These are phyloP conservation scores for Plantago coronopus DNA, from an alignment of 305 asterid genomes.

Conservation along the genomic window DNA sequence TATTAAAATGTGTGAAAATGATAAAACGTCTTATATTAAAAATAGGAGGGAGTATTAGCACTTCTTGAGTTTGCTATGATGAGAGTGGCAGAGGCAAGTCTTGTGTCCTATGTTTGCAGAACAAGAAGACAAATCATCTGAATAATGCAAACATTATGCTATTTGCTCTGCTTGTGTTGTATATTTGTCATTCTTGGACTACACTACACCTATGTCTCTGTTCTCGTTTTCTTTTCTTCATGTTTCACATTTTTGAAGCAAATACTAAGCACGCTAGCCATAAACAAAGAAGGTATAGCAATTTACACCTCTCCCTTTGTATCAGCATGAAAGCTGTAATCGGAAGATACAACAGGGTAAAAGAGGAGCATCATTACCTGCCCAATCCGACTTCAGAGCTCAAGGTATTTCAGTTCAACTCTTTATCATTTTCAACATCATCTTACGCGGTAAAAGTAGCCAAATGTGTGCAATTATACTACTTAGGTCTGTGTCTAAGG, in stretches of 20 bases:
- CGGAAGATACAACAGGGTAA: neutral
- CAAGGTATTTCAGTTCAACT: slow-evolving; percentile 5
- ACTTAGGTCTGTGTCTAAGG: too few species aligned
- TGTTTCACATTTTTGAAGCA: neutral
- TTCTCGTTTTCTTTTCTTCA: neutral
- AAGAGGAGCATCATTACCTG: slow-evolving; percentile 10
- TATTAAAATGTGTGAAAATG: too few species aligned
- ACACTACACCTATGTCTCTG: neutral
- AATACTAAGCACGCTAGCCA: neutral
- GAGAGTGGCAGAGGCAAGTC: too few species aligned
- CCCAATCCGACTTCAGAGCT: slow-evolving; percentile 7
- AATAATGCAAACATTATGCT: too few species aligned
- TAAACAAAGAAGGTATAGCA: neutral
- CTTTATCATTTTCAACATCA: neutral
- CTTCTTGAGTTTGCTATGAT: too few species aligned
- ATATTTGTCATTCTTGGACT: neutral
- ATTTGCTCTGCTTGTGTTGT: too few species aligned
- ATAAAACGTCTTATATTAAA: too few species aligned
- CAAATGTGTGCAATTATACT: too few species aligned
- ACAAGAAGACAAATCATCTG: too few species aligned
- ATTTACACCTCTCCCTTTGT: neutral
- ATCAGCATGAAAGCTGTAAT: slow-evolving; percentile 8
- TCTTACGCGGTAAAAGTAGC: too few species aligned
- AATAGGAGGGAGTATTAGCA: too few species aligned
- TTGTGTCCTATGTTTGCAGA: too few species aligned